Evolutionary conservation across 1,139 yeast genomes (phyloP).

Genomic region (Blastobotrys petasosporus): DNA sequence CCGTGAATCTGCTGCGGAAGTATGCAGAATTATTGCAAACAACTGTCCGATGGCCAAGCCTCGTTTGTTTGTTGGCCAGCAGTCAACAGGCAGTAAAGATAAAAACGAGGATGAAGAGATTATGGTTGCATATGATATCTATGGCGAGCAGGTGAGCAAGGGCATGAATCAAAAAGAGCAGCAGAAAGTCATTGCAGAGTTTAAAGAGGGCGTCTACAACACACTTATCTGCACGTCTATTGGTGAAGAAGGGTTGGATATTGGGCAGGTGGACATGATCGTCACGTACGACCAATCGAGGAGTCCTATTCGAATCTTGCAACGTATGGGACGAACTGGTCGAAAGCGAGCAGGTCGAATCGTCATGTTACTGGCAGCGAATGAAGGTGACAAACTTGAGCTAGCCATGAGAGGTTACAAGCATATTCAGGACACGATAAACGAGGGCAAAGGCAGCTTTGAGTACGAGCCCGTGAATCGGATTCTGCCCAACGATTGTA

Average conservation of each 20-base stretch:
- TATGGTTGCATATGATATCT: conserved; percentile 18
- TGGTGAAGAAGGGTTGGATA: conserved; percentile 98
- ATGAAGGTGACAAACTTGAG: conserved; percentile 73
- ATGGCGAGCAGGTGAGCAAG: conserved; percentile 11
- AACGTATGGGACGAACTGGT: conserved; percentile 98
- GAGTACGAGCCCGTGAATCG: conserved; percentile 43
- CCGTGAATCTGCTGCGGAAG: conserved; percentile 84
- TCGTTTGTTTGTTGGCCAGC: conserved; percentile 89
- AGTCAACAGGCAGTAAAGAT: conserved; percentile 17
- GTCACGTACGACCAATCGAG: conserved; percentile 89
- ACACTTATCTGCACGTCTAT: conserved; percentile 91
- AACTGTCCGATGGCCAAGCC: conserved; percentile 49
- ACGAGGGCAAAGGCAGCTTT: conserved; percentile 27
- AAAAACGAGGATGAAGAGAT: conserved; percentile 12
- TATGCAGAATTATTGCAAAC: conserved; percentile 60
- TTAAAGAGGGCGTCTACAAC: conserved; percentile 66
- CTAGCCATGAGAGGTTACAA: conserved; percentile 82
- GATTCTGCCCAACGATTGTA: conserved; percentile 53
- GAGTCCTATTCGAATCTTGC: conserved; percentile 89
- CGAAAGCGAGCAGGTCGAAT: conserved; percentile 87
- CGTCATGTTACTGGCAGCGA: conserved; percentile 67
- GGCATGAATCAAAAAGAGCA: conserved; percentile 42
- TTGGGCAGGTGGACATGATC: conserved; percentile 94
- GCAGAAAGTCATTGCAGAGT: conserved; percentile 58
- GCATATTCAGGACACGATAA: conserved; percentile 61